Base-by-base conservation (phyloP, 2,329 filamentous ascomycete species). In the Karstenula rhodostoma region DNA sequence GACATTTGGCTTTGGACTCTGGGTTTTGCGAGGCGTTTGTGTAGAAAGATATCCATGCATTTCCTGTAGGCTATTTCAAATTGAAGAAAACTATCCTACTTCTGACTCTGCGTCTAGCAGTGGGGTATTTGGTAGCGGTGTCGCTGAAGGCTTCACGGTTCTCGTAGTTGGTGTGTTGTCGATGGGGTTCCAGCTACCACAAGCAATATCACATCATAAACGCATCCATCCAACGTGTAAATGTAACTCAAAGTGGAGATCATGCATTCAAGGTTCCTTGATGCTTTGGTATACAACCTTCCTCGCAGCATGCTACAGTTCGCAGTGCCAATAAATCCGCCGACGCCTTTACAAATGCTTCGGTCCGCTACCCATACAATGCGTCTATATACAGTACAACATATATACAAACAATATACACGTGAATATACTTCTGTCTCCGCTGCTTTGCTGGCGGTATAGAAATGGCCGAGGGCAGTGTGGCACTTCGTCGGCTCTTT, bases 361-460 rank as follows among this genome's bases (percentile, higher is more conserved):
- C 22, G 5, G 25, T 19, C 27, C 22, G 13, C 44, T 8, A 25
- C 40, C 19, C 48, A 25, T 27, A 4, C 19, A 17, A 40, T 27
- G 48, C 48, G 48, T 53, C 50, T 53, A 53, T 53, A 4, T 49
- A 49, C 27, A 49, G 48, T 51, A 53, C 50, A 53, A 23, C 22
- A 43, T 23, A 15, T 43, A 29, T 53, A 53, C 50, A 53, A 43
- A 27, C 22, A 15, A 17, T 53, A 43, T 23, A 42, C 23, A 43
- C 12, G 42, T 33, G 12, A 4, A 33, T 19, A 27, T 33, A 22
- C 6, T 23, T 44, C 12, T 32, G 17, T 25, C 17, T 19, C 8
- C n/a, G n/a, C n/a, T n/a, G n/a, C n/a, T n/a, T n/a, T n/a, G n/a
- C n/a, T n/a, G n/a, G n/a, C n/a, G n/a, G n/a, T n/a, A n/a, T n/a